phyloP scores from a whole-genome alignment of 257 asterid species.

The Orobanche coerulescens region DNA sequence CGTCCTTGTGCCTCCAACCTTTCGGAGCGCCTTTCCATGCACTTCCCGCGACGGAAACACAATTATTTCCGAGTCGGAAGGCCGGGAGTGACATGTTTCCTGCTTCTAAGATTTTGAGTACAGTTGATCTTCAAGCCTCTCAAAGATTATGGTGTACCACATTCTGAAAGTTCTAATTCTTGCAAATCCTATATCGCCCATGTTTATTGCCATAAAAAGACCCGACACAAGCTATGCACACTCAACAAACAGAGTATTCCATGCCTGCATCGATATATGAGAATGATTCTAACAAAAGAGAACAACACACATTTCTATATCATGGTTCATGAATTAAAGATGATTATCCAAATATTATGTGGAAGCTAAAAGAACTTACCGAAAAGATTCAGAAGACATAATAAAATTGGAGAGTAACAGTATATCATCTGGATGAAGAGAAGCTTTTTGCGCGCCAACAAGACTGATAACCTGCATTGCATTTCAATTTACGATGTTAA shows the following conservation, averaged over 20 bases:
- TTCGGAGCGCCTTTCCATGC: too few species aligned
- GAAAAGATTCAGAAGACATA: conserved; percentile 88
- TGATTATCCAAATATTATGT: neutral
- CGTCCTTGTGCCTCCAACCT: too few species aligned
- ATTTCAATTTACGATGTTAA: conserved; percentile 24
- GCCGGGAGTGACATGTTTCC: too few species aligned
- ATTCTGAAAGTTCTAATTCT: too few species aligned
- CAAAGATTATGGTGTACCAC: too few species aligned
- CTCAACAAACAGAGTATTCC: conserved; percentile 2
- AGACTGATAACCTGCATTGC: conserved; percentile 87
- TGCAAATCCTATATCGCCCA: neutral
- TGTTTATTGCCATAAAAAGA: conserved; percentile 14
- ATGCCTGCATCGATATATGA: neutral
- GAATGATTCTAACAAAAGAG: conserved; percentile 15
- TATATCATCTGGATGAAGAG: conserved; percentile 95
- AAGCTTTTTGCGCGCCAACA: conserved; percentile 88
- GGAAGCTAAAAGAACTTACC: conserved; percentile 35
- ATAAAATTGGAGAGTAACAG: conserved; percentile 84
- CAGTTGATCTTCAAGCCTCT: neutral
- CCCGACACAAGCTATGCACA: neutral
- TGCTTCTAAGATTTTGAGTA: too few species aligned
- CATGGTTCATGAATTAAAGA: conserved; percentile 7
- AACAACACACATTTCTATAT: neutral
- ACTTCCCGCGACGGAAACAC: too few species aligned
- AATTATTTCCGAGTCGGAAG: too few species aligned